phyloP scores from a whole-genome alignment of 805 yeast genomes.

The Torulaspora quercuum region DNA sequence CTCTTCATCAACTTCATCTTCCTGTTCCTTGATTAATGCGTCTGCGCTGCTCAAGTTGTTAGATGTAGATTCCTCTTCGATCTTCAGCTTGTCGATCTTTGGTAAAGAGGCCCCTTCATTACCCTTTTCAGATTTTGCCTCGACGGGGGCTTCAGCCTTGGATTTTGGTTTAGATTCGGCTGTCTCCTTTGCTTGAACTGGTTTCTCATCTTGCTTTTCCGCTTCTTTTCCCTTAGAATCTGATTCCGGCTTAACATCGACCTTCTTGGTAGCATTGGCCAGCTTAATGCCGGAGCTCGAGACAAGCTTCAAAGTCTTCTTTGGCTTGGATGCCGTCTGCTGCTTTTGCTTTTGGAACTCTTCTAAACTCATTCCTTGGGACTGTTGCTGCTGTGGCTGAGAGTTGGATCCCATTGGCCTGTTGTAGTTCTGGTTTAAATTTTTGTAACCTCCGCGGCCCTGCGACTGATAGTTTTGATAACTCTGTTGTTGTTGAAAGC shows the following conservation, averaged over 20 bases:
- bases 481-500: slow-evolving; percentile 28
- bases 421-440: slow-evolving; percentile 16
- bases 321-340: slow-evolving; percentile 49
- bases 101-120: too few relatives aligned
- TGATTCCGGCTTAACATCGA: slow-evolving; percentile 34
- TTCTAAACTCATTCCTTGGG: slow-evolving; percentile 69
- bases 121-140: slow-evolving; percentile 20
- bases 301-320: slow-evolving; percentile 64
- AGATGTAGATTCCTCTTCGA: slow-evolving; percentile 23
- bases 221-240: slow-evolving; percentile 29
- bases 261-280: slow-evolving; percentile 48
- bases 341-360: slow-evolving; percentile 69
- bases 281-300: slow-evolving; percentile 63
- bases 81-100: slow-evolving; percentile 32
- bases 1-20: slow-evolving; percentile 79
- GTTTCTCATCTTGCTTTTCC: slow-evolving; percentile 16
- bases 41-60: slow-evolving; percentile 42
- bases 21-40: slow-evolving; percentile 61
- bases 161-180: slow-evolving; percentile 7
- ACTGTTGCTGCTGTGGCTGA: slow-evolving; percentile 24
- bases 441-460: slow-evolving; percentile 10
- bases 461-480: too few relatives aligned
- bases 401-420: slow-evolving; percentile 9
- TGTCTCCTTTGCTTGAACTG: slow-evolving; percentile 21
- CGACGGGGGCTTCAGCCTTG: slow-evolving; percentile 9